Evolutionary conservation across 805 yeast species (phyloP).

Genomic region (Diddensiella santjacobensis): DNA sequence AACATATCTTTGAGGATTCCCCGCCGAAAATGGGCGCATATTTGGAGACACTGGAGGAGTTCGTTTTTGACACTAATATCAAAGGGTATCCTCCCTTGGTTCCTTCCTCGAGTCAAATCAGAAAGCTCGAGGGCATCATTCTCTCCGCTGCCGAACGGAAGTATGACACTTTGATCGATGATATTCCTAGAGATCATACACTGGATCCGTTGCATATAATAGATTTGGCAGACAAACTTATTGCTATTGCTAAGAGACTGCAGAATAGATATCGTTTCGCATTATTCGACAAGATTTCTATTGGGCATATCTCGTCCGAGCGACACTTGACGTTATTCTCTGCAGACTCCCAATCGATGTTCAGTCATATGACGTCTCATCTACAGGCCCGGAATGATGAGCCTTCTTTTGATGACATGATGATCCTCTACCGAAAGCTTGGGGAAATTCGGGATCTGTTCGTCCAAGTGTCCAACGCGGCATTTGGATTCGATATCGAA

Average conservation of each 20-base stretch:
- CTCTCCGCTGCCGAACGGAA: constrained; percentile 40
- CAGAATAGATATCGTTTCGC: constrained; percentile 61
- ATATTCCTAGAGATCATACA: constrained; percentile 57
- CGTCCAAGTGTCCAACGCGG: constrained; percentile 38
- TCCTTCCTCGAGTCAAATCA: constrained; percentile 44
- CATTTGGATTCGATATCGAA: constrained; percentile 56
- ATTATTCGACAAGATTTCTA: constrained; percentile 53
- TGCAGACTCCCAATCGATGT: constrained; percentile 35
- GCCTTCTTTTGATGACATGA: constrained; percentile 50
- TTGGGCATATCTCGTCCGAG: constrained; percentile 39
- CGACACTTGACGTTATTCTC: constrained; percentile 32
- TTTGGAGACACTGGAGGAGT: constrained; percentile 47
- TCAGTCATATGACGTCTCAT: constrained; percentile 27
- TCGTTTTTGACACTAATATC: constrained; percentile 48
- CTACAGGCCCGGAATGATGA: constrained; percentile 23
- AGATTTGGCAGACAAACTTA: constrained; percentile 52
- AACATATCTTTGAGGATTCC: constrained; percentile 37
- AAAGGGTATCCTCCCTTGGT: constrained; percentile 36
- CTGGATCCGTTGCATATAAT: constrained; percentile 53
- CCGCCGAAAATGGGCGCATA: constrained; percentile 58
- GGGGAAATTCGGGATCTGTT: constrained; percentile 51
- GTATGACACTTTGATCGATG: constrained; percentile 42
- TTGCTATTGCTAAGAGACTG: constrained; percentile 45
- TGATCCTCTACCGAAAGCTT: constrained; percentile 52
- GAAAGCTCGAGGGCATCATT: constrained; percentile 31